Evolutionary conservation across 257 asterid genomes (phyloP).

Genomic region (Verbascum thapsus): DNA sequence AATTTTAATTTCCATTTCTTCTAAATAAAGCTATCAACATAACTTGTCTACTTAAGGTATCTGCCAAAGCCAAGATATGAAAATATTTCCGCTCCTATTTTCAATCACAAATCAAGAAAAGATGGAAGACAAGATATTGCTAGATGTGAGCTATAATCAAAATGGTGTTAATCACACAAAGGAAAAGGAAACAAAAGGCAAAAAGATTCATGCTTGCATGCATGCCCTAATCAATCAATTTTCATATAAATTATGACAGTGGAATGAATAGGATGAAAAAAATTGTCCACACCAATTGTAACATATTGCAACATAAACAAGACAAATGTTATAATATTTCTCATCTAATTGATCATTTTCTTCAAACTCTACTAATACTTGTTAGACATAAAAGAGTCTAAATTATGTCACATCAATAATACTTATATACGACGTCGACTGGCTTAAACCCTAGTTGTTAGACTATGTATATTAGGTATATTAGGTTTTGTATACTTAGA

Average conservation of each 20-base stretch:
- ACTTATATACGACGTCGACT: too few relatives aligned
- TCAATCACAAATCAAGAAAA: slow-evolving; percentile 36
- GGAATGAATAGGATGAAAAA: not conserved
- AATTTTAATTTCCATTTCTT: not conserved
- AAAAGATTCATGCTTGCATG: slow-evolving; percentile 45
- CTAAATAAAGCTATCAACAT: slow-evolving; percentile 15
- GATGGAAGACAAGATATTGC: slow-evolving; percentile 33
- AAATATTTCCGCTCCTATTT: slow-evolving; percentile 39
- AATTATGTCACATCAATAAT: too few relatives aligned
- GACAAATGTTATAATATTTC: too few relatives aligned
- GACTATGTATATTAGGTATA: too few relatives aligned
- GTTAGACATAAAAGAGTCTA: too few relatives aligned
- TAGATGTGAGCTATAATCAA: slow-evolving; percentile 36
- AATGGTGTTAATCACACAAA: slow-evolving; percentile 29
- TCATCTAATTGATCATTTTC: too few relatives aligned
- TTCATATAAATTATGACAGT: slow-evolving; percentile 18
- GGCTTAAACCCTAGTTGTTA: too few relatives aligned
- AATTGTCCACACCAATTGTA: too few relatives aligned
- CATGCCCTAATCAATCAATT: slow-evolving; percentile 53
- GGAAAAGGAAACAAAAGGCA: slow-evolving; percentile 32
- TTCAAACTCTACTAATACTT: too few relatives aligned
- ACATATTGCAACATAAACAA: too few relatives aligned
- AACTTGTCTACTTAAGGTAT: slow-evolving; percentile 31
- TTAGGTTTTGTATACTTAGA: too few relatives aligned
- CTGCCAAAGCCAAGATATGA: slow-evolving; percentile 36